phyloP scores from a whole-genome alignment of 1,284 basidiomycete genomes.

The Xerocomus nothofagi region DNA sequence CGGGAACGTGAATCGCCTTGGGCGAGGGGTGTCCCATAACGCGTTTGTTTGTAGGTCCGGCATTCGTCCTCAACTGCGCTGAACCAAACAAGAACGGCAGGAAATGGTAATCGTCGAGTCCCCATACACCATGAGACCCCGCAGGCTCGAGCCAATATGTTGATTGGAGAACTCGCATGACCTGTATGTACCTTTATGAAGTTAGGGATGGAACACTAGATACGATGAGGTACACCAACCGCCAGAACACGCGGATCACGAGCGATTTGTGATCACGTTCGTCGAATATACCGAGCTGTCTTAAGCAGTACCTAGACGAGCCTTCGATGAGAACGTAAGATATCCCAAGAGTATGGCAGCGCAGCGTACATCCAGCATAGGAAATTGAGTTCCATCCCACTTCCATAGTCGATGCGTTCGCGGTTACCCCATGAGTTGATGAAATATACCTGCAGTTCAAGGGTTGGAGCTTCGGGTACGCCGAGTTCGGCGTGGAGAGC shows the following conservation, averaged over 20 bases:
- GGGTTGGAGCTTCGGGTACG: constrained; percentile 56
- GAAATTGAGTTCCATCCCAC: constrained; percentile 99
- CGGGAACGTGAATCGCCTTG: constrained; percentile 89
- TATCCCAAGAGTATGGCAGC: background rate
- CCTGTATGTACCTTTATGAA: constrained; percentile 71
- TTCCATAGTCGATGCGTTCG: constrained; percentile 95
- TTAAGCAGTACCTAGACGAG: constrained; percentile 71
- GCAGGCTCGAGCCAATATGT: constrained; percentile 98
- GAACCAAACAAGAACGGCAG: constrained; percentile 92
- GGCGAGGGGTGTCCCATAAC: constrained; percentile 77
- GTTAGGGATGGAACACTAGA: background rate
- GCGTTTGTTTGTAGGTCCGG: constrained; percentile 10
- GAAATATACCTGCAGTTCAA: constrained; percentile 82
- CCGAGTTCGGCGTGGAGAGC: constrained; percentile 61
- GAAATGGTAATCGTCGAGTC: constrained; percentile 97
- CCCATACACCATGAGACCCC: constrained; percentile 98
- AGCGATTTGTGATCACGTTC: constrained; percentile 74
- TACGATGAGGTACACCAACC: constrained; percentile 41
- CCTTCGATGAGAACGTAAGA: background rate
- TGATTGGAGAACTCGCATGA: constrained; percentile 91
- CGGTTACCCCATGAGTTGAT: constrained; percentile 90
- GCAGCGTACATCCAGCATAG: constrained; percentile 90
- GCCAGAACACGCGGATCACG: constrained; percentile 91
- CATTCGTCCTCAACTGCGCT: constrained; percentile 61
- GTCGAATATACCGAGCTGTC: constrained; percentile 68